Base-by-base conservation (phyloP, 495 filamentous ascomycete genomes). In the Daldinia grandis region DNA sequence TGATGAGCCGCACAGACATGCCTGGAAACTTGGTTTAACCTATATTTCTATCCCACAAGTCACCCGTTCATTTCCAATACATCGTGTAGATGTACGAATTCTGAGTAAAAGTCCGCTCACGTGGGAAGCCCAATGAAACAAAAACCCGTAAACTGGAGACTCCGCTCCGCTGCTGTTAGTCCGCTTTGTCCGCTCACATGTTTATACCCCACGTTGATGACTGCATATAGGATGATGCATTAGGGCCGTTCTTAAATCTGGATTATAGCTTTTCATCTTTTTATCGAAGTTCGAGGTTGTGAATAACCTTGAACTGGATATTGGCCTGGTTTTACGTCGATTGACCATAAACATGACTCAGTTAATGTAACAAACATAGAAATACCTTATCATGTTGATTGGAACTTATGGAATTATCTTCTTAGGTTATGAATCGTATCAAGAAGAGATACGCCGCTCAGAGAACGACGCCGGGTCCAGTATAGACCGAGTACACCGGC, bases 401-500 rank as follows among this genome's bases (percentile, higher is more conserved):
- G 25, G 17, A 24, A 27, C 12, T 27, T 47, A 24, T 37, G 3
- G 27, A 40, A 7, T 69, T 35, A 67, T 56, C 55, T 72, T 15
- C 4, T 21, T 12, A 69, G 10, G 53, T 62, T 66, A 19, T 68
- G 62, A 33, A 72, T 58, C 19, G 49, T 15, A 25, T 64, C 54
- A 5, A 70, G 35, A n/a, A 71, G 17, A 19, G 53, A 24, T 19
- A 60, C 5, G 4, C 71, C 53, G 14, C 66, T 38, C 4, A 64
- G 24, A 5, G 62, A 38, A n/a, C 67, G 71, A 17, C 58, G 66
- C 44, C 42, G 75, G 17, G 51, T 54, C 65, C 57, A 76, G 19
- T 71, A 76, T 1, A 77, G 25, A 30, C 68, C 71, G 9, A 75
- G 24, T 38, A 68, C 21, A 2, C 73, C 73, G 0, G 76, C 69